Conservation (phyloP, 2,329 filamentous ascomycete species). For the Colletotrichum eremochloae region DNA sequence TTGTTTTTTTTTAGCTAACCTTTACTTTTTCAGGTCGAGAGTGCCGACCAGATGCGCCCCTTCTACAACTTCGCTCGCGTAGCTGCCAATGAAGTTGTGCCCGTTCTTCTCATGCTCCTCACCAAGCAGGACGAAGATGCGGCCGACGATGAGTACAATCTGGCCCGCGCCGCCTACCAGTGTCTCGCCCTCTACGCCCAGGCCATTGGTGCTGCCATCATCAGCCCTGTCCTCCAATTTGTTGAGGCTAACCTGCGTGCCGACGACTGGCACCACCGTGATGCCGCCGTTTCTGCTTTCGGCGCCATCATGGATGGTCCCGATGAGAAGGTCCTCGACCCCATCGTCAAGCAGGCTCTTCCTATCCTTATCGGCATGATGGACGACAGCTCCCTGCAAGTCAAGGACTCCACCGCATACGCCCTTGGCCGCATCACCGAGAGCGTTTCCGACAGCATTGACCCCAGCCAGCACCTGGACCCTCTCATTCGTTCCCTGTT, state of each 20-base stretch:
- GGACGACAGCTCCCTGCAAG: slow-evolving; percentile 89
- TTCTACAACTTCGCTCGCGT: slow-evolving; percentile 97
- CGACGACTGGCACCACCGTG: slow-evolving; percentile 94
- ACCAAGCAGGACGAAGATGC: slow-evolving; percentile 99
- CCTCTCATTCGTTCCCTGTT: slow-evolving; percentile 91
- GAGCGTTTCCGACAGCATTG: slow-evolving; percentile 90
- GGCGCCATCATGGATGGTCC: slow-evolving; percentile 99
- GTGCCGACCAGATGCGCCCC: slow-evolving; percentile 84
- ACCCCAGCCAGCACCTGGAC: slow-evolving; percentile 85
- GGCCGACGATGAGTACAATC: slow-evolving; percentile 96
- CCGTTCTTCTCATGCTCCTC: slow-evolving; percentile 87
- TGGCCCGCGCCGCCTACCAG: slow-evolving; percentile 94
- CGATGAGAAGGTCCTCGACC: slow-evolving; percentile 90
- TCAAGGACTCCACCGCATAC: slow-evolving; percentile 96
- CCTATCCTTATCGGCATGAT: slow-evolving; percentile 92
- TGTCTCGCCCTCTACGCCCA: slow-evolving; percentile 96
- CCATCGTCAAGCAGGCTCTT: slow-evolving; percentile 95
- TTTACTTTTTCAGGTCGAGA: slow-evolving; percentile 67
- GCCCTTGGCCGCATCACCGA: slow-evolving; percentile 97
- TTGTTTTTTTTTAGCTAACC: slow-evolving; percentile 30
- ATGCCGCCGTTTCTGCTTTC: slow-evolving; percentile 96
- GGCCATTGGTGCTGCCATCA: slow-evolving; percentile 86
- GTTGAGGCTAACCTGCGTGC: slow-evolving; percentile 91
- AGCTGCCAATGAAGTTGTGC: slow-evolving; percentile 93
- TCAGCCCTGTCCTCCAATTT: slow-evolving; percentile 88